These are phyloP conservation scores for Vigna reflexopilosa DNA, from an alignment of 306 rosid genomes.

Conservation along the genomic window DNA sequence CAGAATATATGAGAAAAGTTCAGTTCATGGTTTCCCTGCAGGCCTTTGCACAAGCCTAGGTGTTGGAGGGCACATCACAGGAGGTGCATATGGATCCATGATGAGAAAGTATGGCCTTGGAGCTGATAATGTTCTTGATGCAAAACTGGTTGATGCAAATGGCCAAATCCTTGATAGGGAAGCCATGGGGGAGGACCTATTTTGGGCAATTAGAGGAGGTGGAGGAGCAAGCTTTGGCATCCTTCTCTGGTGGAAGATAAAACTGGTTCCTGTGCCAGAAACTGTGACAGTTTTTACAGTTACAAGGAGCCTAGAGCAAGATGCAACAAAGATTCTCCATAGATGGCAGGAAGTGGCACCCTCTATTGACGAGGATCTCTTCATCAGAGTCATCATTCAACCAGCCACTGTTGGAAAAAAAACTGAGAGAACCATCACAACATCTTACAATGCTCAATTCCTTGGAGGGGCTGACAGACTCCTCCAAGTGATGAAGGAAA, in stretches of 20 bases:
- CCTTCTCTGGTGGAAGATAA: conserved; percentile 88
- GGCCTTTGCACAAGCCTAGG: conserved; percentile 88
- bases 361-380: conserved; percentile 66
- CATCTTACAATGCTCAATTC: conserved; percentile 69
- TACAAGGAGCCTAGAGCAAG: conserved; percentile 61
- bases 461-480: conserved; percentile 65
- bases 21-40: conserved; percentile 72
- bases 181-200: conserved; percentile 85
- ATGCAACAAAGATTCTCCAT: conserved; percentile 58
- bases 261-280: conserved; percentile 73
- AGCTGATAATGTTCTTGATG: conserved; percentile 77
- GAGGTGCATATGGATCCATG: conserved; percentile 87
- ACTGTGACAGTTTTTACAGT: conserved; percentile 78
- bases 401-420: conserved; percentile 46
- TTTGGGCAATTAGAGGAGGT: conserved; percentile 95
- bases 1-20: conserved; percentile 67
- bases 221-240: conserved; percentile 90
- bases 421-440: conserved; percentile 59
- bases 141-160: conserved; percentile 59
- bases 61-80: conserved; percentile 83
- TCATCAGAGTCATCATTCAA: conserved; percentile 62
- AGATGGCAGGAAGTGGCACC: conserved; percentile 81
- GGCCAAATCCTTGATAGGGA: conserved; percentile 64
- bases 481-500: conserved; percentile 55
- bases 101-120: conserved; percentile 86